Evolutionary conservation across 2,329 filamentous ascomycete species (phyloP), one percentile per base, ranked within the genome.

Genomic region (Daldinia sp.): DNA sequence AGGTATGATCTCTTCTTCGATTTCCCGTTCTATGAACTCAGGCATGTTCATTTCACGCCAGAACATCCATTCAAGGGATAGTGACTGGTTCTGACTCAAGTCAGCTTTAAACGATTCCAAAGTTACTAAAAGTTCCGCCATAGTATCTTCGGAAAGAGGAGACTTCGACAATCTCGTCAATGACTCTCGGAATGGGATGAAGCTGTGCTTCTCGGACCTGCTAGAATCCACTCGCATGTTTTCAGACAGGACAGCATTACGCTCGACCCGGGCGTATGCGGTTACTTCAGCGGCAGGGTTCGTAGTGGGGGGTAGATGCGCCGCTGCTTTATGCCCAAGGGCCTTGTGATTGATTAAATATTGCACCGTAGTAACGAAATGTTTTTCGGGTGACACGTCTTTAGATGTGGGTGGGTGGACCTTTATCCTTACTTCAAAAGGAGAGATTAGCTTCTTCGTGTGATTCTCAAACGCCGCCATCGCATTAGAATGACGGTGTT

Each of bases 1-100:
- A 0, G 70, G 61, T 3, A 76, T 63, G 4, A 77, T 62, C 8
- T 74, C 73, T 64, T 82, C 80, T 17, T 79, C 80, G 1, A 74
- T 64, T 53, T 81, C 80, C 11, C 54, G 62, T 60, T 82, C 78
- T 0, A 45, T 54, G 57, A 80, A 81, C 1, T 54, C 9, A 3
- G 53, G 35, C 0, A 70, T 60, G 0, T 8, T 29, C 0, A 9
- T 41, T 52, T 78, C 77, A 7, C 69, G 70, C 0, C 29, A 23
- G 5, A 76, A 5, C 74, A 77, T 77, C 73, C 75, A 76, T 3
- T 48, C 23, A 21, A 79, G 68, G 1, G 76, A 76, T 17, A 64
- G 50, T 13, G 41, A 25, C 52, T 79, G 77, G 3, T 67, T 66
- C 0, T 30, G 1, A 13, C 57, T 68, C 19, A 76, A 61, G 1